Base-by-base conservation (phyloP, 768 basidiomycete genomes). In the Termitomyces bulborhizus region DNA sequence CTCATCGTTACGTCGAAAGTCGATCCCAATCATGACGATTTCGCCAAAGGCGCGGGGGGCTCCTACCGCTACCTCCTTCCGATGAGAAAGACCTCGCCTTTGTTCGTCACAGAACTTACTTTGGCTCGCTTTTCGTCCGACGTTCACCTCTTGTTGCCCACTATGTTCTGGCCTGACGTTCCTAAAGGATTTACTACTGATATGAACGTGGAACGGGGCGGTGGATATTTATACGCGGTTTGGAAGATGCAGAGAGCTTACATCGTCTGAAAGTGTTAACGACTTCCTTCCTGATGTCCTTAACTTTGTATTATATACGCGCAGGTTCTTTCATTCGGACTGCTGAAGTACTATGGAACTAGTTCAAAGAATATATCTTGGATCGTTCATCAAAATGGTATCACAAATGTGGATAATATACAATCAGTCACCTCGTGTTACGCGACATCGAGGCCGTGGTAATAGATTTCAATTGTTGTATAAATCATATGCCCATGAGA, bases 221-320 rank as follows among this genome's bases (percentile, higher is more conserved):
- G 54, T 4, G 54, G 37, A 31, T 54, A 48, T 32, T 6, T 54
- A 21, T 48, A 47, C 29, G 8, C 48, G 16, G 8, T 40, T 2
- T 54, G 40, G 31, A 37, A 54, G n/a, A 37, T 34, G 27, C 37
- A 54, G 54, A 54, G 15, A 34, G 54, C 31, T 13, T 47, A 48
- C 39, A 18, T 40, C 11, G 36, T 53, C 34, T 53, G 40, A 53
- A 37, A 8, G 32, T 21, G 3, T 3, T 34, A 4, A 34, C 3
- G 34, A 13, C 12, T 34, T 8, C 34, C 34, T 34, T 34, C 34
- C 12, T 34, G 34, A 34, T 13, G 12, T 12, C 4, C 34, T 34
- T 12, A 34, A 47, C 7, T 1, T 21, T 47, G 21, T 15, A 15
- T 24, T 34, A 34, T 13, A 1, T 31, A 4, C 31, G 6, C 21